Conservation (phyloP, 2,329 filamentous ascomycete species). For the Orbilia blumenaviensis region DNA sequence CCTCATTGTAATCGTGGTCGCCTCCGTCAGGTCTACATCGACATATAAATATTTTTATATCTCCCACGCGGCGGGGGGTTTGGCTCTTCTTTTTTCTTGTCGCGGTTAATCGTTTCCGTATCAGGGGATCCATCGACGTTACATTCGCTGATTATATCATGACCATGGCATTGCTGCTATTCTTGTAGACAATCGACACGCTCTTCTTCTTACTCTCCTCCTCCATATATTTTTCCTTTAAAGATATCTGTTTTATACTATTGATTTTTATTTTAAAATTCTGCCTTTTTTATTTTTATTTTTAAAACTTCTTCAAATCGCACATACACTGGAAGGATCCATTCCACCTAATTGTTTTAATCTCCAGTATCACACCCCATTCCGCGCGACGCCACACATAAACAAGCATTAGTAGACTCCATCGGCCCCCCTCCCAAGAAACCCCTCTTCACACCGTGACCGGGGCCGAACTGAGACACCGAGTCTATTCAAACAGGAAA, state of each 20-base stretch:
- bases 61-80: background rate
- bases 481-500: background rate
- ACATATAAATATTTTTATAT: background rate
- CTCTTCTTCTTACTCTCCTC: background rate
- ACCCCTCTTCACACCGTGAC: background rate
- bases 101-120: constrained; percentile 9
- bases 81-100: background rate
- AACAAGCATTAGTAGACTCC: background rate
- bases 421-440: background rate
- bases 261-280: background rate
- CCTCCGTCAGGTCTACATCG: background rate
- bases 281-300: background rate
- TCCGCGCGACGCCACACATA: background rate
- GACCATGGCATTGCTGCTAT: background rate
- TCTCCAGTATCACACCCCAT: background rate
- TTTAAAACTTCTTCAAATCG: background rate
- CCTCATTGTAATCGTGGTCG: background rate
- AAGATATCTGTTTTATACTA: background rate
- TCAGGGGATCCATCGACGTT: constrained; percentile 42
- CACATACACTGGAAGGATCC: background rate
- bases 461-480: background rate
- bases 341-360: too few species aligned
- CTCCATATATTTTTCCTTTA: background rate
- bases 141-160: constrained; percentile 24
- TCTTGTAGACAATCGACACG: background rate